Evolutionary conservation across 495 filamentous ascomycete species (phyloP).

Genomic region (Beverwykella pulmonaria): DNA sequence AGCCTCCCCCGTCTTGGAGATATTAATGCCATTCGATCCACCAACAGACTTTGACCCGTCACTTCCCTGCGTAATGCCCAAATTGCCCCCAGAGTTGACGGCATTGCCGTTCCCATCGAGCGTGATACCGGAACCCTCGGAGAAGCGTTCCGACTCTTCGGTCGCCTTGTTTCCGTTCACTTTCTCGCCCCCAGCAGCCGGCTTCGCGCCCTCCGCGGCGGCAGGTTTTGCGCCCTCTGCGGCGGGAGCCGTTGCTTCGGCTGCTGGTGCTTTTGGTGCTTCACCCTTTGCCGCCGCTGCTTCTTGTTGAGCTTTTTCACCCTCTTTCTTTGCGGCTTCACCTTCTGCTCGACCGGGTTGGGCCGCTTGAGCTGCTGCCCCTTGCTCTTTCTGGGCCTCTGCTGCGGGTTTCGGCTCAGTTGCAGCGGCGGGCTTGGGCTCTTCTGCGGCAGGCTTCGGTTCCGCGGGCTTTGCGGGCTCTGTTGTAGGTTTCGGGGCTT

Average conservation of each 20-base stretch:
- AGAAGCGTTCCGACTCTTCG: conserved; percentile 24
- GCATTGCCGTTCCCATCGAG: conserved; percentile 14
- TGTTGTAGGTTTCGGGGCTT: no score
- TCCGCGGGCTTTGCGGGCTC: no score
- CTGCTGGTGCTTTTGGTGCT: neutral
- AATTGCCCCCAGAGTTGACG: conserved; percentile 21
- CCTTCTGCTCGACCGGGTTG: conserved; percentile 9
- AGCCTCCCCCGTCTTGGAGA: conserved; percentile 18
- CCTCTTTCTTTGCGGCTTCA: conserved; percentile 1
- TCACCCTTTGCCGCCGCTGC: neutral
- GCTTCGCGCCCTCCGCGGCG: neutral
- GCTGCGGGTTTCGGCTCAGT: neutral
- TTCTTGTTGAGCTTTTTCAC: neutral
- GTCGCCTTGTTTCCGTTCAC: conserved; percentile 4
- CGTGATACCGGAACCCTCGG: conserved; percentile 25
- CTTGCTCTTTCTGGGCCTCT: neutral
- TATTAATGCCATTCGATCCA: conserved; percentile 27
- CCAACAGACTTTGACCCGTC: conserved; percentile 25
- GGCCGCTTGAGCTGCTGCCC: neutral
- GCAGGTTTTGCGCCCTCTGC: conserved; percentile 1
- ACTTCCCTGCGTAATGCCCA: conserved; percentile 25
- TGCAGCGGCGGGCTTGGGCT: neutral
- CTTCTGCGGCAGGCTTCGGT: neutral
- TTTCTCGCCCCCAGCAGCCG: neutral
- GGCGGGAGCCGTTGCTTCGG: neutral